Evolutionary conservation across 176 grass and related monocot species (phyloP), one percentile per base, ranked within the genome.

Genomic region (Coix lacrymajobi): DNA sequence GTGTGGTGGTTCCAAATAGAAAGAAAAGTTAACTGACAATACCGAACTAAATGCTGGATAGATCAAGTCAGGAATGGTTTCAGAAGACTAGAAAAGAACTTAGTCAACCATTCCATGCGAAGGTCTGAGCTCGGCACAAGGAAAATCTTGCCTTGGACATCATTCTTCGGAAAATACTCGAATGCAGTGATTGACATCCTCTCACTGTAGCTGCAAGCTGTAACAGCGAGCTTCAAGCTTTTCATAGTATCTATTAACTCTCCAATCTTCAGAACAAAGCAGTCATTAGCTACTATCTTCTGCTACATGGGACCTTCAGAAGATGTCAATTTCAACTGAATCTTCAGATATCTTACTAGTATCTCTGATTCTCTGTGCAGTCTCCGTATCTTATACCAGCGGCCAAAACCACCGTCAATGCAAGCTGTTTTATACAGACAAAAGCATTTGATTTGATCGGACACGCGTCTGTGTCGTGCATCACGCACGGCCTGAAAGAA

Each of bases 121-220:
- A 80, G 57, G 28, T 86, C 57, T 66, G 77, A 54, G 58, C 52
- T 48, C 28, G 56, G 76, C 39, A 86, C 67, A 32, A 86, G 76
- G 77, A 86, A 86, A 79, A 79, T 64, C 66, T 86, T 86, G 13
- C 85, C 78, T 67, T 82, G 79, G 17, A 82, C 38, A n/a, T 86
- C 76, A 13, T 83, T 88, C 39, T 83, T 88, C 65, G 71, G 24
- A 77, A 86, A 86, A 82, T 83, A 88, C n/a, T 87, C 79, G 45
- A 87, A 70, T 1, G 64, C 71, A 7, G 70, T 51, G 36, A 88
- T 77, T 61, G 79, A 52, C 73, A 83, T 77, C 26, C 79, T 81
- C 24, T 83, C 73, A 17, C 83, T 83, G 73, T 78, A 83, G 32
- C 66, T 65, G 1, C 80, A 83, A 62, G 73, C 73, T 70, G 20